Conservation (phyloP, 1,284 basidiomycete genomes). For the Filobasidium uniguttulatum region DNA sequence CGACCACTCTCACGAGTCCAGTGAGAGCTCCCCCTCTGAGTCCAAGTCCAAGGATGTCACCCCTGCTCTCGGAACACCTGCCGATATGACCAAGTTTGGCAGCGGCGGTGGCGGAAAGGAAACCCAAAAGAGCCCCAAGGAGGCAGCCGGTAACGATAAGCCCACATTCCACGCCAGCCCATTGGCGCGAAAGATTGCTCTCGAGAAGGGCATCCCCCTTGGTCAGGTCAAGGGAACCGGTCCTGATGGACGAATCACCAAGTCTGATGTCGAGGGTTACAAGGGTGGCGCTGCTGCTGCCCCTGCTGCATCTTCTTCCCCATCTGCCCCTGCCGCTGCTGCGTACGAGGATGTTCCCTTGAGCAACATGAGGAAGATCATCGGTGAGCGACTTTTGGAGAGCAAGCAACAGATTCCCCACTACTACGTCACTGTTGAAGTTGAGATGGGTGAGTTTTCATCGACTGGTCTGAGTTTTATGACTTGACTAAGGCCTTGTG, state of each 20-base stretch:
- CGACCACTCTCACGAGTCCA: conserved; percentile 6
- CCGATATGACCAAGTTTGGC: conserved; percentile 43
- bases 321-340: too few relatives aligned
- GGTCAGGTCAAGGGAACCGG: conserved; percentile 85
- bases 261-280: conserved; percentile 79
- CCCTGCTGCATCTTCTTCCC: conserved; percentile 22
- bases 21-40: conserved; percentile 12
- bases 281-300: conserved; percentile 42
- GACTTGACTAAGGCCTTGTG: background rate
- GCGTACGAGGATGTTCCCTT: conserved; percentile 86
- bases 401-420: conserved; percentile 92
- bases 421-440: conserved; percentile 89
- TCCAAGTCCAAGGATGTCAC: conserved; percentile 13
- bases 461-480: background rate
- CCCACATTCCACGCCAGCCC: conserved; percentile 76
- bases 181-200: conserved; percentile 88
- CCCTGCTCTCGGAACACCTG: conserved; percentile 26
- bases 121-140: conserved; percentile 24
- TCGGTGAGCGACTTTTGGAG: conserved; percentile 78
- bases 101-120: conserved; percentile 40
- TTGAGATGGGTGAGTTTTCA: conserved; percentile 71
- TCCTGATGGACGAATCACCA: conserved; percentile 83
- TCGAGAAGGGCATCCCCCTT: conserved; percentile 87
- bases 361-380: conserved; percentile 87
- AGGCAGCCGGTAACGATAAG: conserved; percentile 39